Conservation (phyloP, 768 basidiomycete genomes). For the Pleurotus eryngii region DNA sequence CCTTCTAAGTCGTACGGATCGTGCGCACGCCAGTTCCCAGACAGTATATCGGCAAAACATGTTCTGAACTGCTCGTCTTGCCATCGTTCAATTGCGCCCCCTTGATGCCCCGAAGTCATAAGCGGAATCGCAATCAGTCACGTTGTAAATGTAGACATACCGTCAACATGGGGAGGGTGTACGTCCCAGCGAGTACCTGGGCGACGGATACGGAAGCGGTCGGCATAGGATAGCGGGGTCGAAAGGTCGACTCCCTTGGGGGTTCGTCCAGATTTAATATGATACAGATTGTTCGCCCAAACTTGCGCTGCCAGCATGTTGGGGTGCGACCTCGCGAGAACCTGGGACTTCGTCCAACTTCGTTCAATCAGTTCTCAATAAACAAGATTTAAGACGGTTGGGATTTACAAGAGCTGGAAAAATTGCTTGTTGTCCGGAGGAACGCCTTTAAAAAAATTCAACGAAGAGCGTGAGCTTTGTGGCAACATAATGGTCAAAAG, state of each 20-base stretch:
- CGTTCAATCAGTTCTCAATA: not conserved
- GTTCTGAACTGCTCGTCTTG: constrained; percentile 45
- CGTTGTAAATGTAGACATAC: constrained; percentile 12
- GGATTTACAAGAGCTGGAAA: constrained; percentile 52
- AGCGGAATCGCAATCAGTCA: constrained; percentile 8
- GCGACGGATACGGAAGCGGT: constrained; percentile 60
- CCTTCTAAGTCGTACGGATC: constrained; percentile 53
- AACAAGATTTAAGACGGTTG: not conserved
- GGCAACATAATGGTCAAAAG: not conserved
- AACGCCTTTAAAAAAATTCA: constrained; percentile 26
- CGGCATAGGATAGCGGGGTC: constrained; percentile 55
- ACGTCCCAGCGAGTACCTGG: constrained; percentile 46
- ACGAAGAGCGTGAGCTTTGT: not conserved
- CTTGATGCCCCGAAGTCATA: constrained; percentile 26
- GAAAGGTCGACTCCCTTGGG: constrained; percentile 47
- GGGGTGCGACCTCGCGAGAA: constrained; percentile 54
- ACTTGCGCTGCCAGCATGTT: constrained; percentile 44
- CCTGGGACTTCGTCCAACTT: constrained; percentile 37
- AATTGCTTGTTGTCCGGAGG: constrained; percentile 54
- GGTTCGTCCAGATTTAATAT: constrained; percentile 23
- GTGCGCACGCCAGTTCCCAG: constrained; percentile 48
- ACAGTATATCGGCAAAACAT: constrained; percentile 49
- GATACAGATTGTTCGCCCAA: constrained; percentile 52
- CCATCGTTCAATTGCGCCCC: constrained; percentile 63
- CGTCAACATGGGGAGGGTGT: constrained; percentile 27